phyloP scores from a whole-genome alignment of 2,329 filamentous ascomycete species.

The Cladosporium sp. region DNA sequence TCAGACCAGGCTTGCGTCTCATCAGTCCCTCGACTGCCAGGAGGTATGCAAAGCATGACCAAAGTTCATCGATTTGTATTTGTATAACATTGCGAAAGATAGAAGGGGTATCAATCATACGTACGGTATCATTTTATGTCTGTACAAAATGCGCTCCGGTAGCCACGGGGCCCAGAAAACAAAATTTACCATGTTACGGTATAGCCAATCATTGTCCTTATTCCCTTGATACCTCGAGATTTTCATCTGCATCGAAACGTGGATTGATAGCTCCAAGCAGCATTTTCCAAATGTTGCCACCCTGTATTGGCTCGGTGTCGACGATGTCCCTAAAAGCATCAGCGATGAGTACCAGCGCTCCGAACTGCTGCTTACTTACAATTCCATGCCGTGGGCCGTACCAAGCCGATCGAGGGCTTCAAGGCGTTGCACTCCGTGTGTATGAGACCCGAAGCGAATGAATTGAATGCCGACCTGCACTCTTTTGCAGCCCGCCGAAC shows the following conservation, averaged over 20 bases:
- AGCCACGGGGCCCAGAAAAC: too few species aligned
- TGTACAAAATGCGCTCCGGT: too few species aligned
- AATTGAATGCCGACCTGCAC: constrained; percentile 31
- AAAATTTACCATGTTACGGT: not conserved
- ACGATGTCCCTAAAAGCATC: constrained; percentile 27
- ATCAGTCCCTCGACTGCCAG: too few species aligned
- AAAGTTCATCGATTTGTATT: too few species aligned
- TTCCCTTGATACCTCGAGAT: too few species aligned
- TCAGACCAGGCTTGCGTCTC: too few species aligned
- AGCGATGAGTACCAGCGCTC: not conserved
- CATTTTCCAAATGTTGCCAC: constrained; percentile 34
- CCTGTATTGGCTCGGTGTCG: constrained; percentile 24
- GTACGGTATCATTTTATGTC: too few species aligned
- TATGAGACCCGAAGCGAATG: constrained; percentile 29
- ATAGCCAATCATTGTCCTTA: too few species aligned
- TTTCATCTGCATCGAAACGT: constrained; percentile 20
- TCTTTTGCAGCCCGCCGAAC: not conserved
- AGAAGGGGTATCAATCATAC: too few species aligned
- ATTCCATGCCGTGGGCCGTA: not conserved
- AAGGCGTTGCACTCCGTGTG: constrained; percentile 20
- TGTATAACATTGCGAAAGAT: too few species aligned
- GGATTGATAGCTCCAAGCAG: constrained; percentile 28
- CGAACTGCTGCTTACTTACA: not conserved
- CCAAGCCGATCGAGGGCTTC: constrained; percentile 20
- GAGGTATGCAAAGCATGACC: too few species aligned